A percentile compares a stretch with the other conserved stretches of the same genome.
phyloP scores from a whole-genome alignment of 306 rosid genomes.

The Quercus dentata region DNA sequence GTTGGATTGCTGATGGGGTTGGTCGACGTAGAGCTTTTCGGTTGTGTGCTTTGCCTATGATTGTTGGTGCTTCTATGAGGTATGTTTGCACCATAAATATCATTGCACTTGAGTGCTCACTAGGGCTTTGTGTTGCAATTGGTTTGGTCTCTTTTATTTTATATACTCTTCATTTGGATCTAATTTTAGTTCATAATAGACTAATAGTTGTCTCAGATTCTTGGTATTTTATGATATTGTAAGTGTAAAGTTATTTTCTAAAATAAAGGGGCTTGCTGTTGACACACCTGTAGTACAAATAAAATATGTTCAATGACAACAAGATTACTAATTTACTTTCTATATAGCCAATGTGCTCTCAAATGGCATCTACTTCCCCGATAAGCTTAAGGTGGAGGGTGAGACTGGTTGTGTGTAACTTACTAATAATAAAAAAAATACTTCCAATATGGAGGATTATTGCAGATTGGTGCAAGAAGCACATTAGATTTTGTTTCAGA shows the following conservation, averaged over 20 bases:
- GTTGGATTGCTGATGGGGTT: slow-evolving; percentile 93
- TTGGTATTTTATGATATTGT: neutral
- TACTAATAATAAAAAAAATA: too few species aligned
- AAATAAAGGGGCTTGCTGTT: neutral
- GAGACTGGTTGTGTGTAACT: too few species aligned
- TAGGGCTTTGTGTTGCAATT: neutral
- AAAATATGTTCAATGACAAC: neutral
- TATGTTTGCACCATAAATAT: slow-evolving; percentile 9
- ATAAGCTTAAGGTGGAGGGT: too few species aligned
- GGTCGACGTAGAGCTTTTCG: slow-evolving; percentile 97
- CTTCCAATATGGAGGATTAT: neutral
- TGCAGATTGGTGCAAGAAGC: neutral
- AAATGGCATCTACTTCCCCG: too few species aligned
- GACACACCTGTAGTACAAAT: neutral
- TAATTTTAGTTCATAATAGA: neutral
- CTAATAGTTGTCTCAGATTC: neutral
- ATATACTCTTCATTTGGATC: neutral
- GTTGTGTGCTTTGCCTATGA: slow-evolving; percentile 86
- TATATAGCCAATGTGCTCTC: too few species aligned
- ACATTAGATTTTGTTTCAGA: too few species aligned
- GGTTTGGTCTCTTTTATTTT: neutral
- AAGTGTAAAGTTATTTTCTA: neutral
- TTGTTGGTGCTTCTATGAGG: slow-evolving; percentile 89
- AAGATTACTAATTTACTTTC: too few species aligned
- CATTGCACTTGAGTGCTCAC: neutral